phyloP scores from a whole-genome alignment of 1,284 basidiomycete species.

The Coniferiporia weirii region DNA sequence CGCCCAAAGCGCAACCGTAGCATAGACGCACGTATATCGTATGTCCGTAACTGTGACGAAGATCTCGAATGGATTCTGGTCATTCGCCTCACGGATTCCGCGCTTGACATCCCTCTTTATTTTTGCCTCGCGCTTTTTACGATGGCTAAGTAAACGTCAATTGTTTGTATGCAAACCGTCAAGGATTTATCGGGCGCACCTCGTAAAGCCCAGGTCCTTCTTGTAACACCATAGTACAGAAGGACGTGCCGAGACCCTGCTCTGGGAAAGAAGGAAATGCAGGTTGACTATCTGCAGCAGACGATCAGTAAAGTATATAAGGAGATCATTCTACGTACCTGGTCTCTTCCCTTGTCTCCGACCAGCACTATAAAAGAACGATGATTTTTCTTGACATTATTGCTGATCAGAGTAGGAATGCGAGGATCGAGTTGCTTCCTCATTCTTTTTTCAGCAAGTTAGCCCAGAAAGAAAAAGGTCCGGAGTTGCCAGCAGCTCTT shows the following conservation, averaged over 20 bases:
- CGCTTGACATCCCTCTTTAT: slow-evolving; percentile 94
- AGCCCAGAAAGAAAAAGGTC: background rate
- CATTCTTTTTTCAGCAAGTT: slow-evolving; percentile 36
- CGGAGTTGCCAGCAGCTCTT: no score
- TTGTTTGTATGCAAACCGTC: slow-evolving; percentile 1
- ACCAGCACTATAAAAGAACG: slow-evolving; percentile 96
- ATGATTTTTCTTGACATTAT: slow-evolving; percentile 91
- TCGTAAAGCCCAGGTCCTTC: slow-evolving; percentile 93
- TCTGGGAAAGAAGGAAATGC: slow-evolving; percentile 91
- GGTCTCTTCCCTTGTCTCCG: slow-evolving; percentile 92
- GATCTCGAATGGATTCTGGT: slow-evolving; percentile 96
- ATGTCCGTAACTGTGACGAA: slow-evolving; percentile 99
- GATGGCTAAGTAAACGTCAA: slow-evolving; percentile 58
- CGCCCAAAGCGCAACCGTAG: background rate
- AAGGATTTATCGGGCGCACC: slow-evolving; percentile 40
- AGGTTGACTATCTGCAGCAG: slow-evolving; percentile 81
- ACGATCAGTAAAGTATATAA: background rate
- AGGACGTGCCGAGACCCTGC: slow-evolving; percentile 82
- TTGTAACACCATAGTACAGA: slow-evolving; percentile 97
- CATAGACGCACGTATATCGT: slow-evolving; percentile 75
- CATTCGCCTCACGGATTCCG: slow-evolving; percentile 89
- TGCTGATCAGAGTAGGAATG: slow-evolving; percentile 88
- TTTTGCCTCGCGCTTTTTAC: slow-evolving; percentile 94
- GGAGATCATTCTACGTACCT: slow-evolving; percentile 43
- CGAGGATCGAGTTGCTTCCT: slow-evolving; percentile 87